Evolutionary conservation across 73 alveolate species (phyloP).

Genomic region (Paramecium octaurelia): DNA sequence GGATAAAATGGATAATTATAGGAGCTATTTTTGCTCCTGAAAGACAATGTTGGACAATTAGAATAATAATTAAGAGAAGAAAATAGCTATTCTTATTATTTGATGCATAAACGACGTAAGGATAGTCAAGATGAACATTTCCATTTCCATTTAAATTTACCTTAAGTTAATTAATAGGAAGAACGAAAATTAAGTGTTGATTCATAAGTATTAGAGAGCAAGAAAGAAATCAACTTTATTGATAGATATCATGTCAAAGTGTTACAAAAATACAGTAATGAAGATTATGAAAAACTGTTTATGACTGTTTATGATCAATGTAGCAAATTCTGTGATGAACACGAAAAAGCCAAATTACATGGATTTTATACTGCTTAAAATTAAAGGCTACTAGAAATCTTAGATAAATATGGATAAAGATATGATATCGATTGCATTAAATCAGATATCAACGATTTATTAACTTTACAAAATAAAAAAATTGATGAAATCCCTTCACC

Average conservation of each 20-base stretch:
- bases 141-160: not conserved
- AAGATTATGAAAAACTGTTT: slow-evolving; percentile 36
- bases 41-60: not conserved
- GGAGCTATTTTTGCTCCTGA: not conserved
- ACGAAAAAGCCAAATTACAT: not conserved
- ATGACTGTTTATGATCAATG: slow-evolving; percentile 19
- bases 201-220: not conserved
- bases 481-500: slow-evolving; percentile 35
- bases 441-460: not conserved
- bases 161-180: not conserved
- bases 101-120: not conserved
- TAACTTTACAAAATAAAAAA: not conserved
- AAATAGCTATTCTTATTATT: not conserved
- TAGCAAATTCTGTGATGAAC: not conserved
- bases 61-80: not conserved
- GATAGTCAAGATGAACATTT: not conserved
- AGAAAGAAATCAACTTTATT: slow-evolving; percentile 7
- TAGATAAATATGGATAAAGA: slow-evolving; percentile 36
- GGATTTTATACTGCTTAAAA: not conserved
- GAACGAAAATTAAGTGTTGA: not conserved
- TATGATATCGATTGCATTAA: not conserved
- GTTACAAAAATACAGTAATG: slow-evolving; percentile 13
- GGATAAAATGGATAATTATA: not conserved
- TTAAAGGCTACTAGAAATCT: slow-evolving; percentile 6
- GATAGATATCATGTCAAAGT: slow-evolving; percentile 26